Evolutionary conservation across 2,329 filamentous ascomycete species (phyloP).

Genomic region (Trichoderma afroharzianum): DNA sequence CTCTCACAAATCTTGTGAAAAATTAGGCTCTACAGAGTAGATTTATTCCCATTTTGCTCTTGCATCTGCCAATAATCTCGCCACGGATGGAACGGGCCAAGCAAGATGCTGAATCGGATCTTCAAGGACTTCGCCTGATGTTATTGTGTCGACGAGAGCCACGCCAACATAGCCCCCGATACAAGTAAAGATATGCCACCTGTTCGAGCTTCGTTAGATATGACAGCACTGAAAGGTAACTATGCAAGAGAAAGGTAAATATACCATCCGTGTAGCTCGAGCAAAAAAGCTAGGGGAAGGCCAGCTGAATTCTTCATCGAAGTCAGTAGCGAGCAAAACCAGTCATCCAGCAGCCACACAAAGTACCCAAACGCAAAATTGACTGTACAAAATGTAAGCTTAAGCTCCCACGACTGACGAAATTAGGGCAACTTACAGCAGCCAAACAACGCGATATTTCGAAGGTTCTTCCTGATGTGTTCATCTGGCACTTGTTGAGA

Average conservation of each 20-base stretch:
- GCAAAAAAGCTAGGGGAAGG: slow-evolving; percentile 35
- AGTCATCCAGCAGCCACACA: slow-evolving; percentile 39
- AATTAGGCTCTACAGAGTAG: too few species aligned
- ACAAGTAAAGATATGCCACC: slow-evolving; percentile 42
- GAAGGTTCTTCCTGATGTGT: slow-evolving; percentile 20
- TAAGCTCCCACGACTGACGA: too few species aligned
- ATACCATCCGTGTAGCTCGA: slow-evolving; percentile 43
- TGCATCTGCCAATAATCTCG: not conserved
- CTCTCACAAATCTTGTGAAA: too few species aligned
- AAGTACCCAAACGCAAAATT: slow-evolving; percentile 37
- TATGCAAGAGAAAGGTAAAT: not conserved
- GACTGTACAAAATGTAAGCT: not conserved
- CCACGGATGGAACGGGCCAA: slow-evolving; percentile 33
- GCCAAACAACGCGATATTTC: slow-evolving; percentile 16
- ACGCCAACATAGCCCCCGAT: slow-evolving; percentile 41
- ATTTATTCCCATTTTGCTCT: too few species aligned
- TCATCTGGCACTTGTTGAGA: slow-evolving; percentile 31
- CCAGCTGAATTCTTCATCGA: slow-evolving; percentile 29
- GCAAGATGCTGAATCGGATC: slow-evolving; percentile 31
- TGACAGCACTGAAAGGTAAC: not conserved
- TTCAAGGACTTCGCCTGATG: slow-evolving; percentile 30
- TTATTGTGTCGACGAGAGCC: slow-evolving; percentile 36
- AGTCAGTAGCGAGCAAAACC: slow-evolving; percentile 30
- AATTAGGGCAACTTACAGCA: not conserved
- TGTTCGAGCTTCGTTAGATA: slow-evolving; percentile 16